phyloP scores from a whole-genome alignment of 2,329 filamentous ascomycete genomes.

The Hypomyces perniciosus region DNA sequence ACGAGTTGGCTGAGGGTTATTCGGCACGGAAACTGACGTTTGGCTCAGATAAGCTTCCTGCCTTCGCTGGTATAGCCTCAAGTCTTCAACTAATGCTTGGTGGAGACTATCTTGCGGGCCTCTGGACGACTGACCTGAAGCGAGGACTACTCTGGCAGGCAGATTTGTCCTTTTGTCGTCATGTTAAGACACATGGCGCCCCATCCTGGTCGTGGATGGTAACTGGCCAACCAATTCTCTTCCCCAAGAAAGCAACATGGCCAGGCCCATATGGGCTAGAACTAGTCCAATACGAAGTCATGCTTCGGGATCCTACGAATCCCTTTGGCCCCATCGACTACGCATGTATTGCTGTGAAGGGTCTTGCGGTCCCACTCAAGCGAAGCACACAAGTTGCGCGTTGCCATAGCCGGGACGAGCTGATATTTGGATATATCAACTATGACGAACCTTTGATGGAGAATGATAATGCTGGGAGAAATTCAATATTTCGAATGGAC shows the following conservation, averaged over 20 bases:
- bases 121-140: conserved; percentile 5
- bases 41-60: conserved; percentile 3
- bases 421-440: neutral
- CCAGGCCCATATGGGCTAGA: neutral
- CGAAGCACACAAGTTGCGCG: neutral
- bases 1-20: neutral
- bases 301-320: neutral
- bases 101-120: conserved; percentile 2
- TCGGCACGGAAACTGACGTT: neutral
- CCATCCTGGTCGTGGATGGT: conserved; percentile 10
- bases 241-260: neutral
- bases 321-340: neutral
- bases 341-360: neutral
- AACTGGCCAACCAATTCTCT: neutral
- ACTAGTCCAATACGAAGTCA: neutral
- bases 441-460: neutral
- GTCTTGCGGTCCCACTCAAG: neutral
- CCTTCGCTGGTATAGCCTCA: conserved; percentile 3
- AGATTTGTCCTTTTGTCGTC: neutral
- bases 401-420: neutral
- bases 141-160: conserved; percentile 2
- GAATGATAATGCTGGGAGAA: neutral
- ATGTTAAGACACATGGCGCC: conserved; percentile 1
- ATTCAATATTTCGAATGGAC: neutral
- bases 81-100: neutral